Percentiles rank a stretch among this genome's conserved stretches.
phyloP scores from a whole-genome alignment of 2,329 filamentous ascomycete species.

The Rhynchosporium agropyri region DNA sequence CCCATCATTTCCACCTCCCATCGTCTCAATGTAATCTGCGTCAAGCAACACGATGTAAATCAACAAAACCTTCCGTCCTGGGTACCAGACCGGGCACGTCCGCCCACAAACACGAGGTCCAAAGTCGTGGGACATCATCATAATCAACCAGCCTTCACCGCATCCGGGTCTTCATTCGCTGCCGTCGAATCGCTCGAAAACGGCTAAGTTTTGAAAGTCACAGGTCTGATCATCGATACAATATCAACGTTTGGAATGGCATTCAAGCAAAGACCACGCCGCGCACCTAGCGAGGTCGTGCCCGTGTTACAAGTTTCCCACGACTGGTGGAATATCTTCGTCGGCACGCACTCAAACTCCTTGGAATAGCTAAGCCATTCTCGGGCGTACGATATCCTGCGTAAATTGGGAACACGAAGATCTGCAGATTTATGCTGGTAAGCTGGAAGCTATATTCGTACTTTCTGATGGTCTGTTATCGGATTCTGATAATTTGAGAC shows the following conservation, averaged over 20 bases:
- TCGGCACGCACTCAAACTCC: constrained; percentile 18
- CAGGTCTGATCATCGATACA: constrained; percentile 32
- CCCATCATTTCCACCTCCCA: constrained; percentile 34
- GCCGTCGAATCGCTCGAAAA: constrained; percentile 26
- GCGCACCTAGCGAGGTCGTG: constrained; percentile 26
- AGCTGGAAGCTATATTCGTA: constrained; percentile 31
- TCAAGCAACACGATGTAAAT: constrained; percentile 31
- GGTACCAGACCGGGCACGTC: constrained; percentile 37
- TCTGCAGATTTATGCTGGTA: constrained; percentile 25
- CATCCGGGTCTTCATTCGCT: constrained; percentile 29
- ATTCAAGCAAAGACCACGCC: constrained; percentile 24
- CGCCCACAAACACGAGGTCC: constrained; percentile 16
- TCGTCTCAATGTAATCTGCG: constrained; percentile 37
- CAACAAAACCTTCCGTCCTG: constrained; percentile 32
- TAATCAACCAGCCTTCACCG: constrained; percentile 30
- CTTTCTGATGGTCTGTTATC: constrained; percentile 19
- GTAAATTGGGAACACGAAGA: constrained; percentile 33
- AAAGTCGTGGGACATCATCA: constrained; percentile 35
- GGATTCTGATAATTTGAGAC: constrained; percentile 19
- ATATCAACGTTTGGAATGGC: constrained; percentile 28
- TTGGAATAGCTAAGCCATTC: constrained; percentile 25
- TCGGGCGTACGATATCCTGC: constrained; percentile 34
- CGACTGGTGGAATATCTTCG: constrained; percentile 38
- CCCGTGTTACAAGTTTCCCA: constrained; percentile 30
- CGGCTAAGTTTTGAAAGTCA: constrained; percentile 29